Evolutionary conservation across 805 yeast species (phyloP), one percentile per base, ranked within the genome.

Genomic region (Kuraishia ogatae): DNA sequence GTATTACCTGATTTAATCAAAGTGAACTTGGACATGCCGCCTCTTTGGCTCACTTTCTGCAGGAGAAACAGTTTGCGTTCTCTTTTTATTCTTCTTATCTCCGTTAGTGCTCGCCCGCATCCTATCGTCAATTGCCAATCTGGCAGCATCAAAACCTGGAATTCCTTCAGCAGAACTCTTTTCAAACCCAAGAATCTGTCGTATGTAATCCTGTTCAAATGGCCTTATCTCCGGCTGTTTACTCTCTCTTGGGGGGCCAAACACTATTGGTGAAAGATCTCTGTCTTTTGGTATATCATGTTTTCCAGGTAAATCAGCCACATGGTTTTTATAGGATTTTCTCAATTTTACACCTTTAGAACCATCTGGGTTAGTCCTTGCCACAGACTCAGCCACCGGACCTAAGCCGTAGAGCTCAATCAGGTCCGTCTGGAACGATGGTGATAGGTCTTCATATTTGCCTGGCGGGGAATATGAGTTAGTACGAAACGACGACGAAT

Each of bases 241-340:
- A 63, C 57, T 72, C 59, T 65, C 75, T 68, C 68, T 74, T 60
- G 60, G 81, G 1, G 67, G 71, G 50, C 65, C 66, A 51, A 70
- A 70, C 1, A 70, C 76, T 2, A 73, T 58, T 6, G 71, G 71
- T 1, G 78, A 71, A 13, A 76, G 62, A 1, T 69, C 66, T 46
- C 74, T 60, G 10, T 70, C 76, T 4, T 70, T 76, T n/a, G 89
- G 87, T 48, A 87, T 82, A 43, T 75, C 75, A 60, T 84, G 89
- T 64, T 84, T 85, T 1, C 92, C 97, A 0, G 97, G 88, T 28
- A 94, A 73, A 61, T 92, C 97, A 46, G 80, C 76, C 15, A 94
- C 87, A 66, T 93, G 98, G 60, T 92, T 91, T 68, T 94, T 94
- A 71, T 94, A 94, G 0, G 97, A 90, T 70, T 94, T 94, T 62